A percentile compares a stretch with the other conserved stretches of the same genome.
Conservation (phyloP, 441 rosid genomes). For the Macaranga tanarius region DNA sequence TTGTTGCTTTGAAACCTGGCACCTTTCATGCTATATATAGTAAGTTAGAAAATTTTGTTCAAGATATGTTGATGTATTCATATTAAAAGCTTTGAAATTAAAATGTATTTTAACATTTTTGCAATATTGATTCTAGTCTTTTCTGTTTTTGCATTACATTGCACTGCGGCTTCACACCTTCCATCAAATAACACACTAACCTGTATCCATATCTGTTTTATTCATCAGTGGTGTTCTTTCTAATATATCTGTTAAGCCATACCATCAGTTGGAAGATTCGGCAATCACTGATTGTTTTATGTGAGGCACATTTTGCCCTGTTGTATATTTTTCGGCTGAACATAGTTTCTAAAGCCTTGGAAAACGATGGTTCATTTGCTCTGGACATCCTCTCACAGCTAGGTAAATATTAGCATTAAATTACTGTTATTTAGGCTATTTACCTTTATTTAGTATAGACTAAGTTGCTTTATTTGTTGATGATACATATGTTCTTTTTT, state of each 20-base stretch:
- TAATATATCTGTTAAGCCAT: conserved; percentile 88
- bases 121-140: neutral
- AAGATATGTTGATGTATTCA: neutral
- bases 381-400: conserved; percentile 66
- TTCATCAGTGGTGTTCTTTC: conserved; percentile 85
- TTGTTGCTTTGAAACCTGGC: conserved; percentile 94
- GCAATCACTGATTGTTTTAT: conserved; percentile 75
- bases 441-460: conserved; percentile 12
- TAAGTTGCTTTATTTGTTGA: neutral
- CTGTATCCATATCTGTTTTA: conserved; percentile 26
- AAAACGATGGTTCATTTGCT: conserved; percentile 51
- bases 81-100: neutral
- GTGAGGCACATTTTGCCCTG: conserved; percentile 92
- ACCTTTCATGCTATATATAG: conserved; percentile 90
- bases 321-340: conserved; percentile 81
- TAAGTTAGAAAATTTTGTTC: conserved; percentile 38
- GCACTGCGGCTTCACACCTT: neutral
- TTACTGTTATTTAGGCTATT: neutral
- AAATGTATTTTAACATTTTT: neutral
- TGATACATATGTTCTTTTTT: neutral
- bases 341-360: conserved; percentile 64
- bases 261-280: conserved; percentile 74
- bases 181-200: neutral
- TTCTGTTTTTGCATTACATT: neutral
- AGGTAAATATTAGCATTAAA: conserved; percentile 47